Base-by-base conservation (phyloP, 345 rosid genomes). In the Corchorus olitorius region DNA sequence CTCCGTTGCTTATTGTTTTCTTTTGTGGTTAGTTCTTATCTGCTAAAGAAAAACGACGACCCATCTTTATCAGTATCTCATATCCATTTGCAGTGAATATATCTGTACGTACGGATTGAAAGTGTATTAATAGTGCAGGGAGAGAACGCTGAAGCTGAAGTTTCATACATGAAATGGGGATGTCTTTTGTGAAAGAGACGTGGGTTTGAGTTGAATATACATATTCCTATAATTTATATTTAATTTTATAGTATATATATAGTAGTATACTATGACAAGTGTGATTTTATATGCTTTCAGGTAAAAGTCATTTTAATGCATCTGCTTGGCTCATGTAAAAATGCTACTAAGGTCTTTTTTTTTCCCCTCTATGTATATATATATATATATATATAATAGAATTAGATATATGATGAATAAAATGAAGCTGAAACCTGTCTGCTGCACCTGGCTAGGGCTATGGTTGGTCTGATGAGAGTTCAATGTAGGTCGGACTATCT, bases 121-220 rank as follows among this genome's bases (percentile, higher is more conserved):
- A 16, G 9, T 41, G 53, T 15, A 50, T 43, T 19, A 49, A 43
- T 19, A 49, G 33, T 65, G 43, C 76, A 72, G 58, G 58, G 27
- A 53, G 48, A 39, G 62, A 59, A 52, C 65, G 75, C 54, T 74
- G 72, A 69, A 67, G 39, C 55, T 45, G 37, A 66, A 64, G 49
- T 39, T 39, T 67, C 39, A 67, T 46, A 37, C 19, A 22, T 53
- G 70, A 54, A 27, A 34, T 19, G 33, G 9, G 12, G 16, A 48
- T 81, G 85, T 78, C 81, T 66, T 78, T 70, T 78, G 34, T 63
- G 87, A 84, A 78, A 66, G 76, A 70, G 87, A 84, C 82, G 69
- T 65, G 77, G 78, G 61, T 78, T 79, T 78, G 85, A 79, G 83
- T 81, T 86, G 83, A 67, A 73, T 56, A 53, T 53, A 6, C 58